phyloP scores from a whole-genome alignment of 2,329 filamentous ascomycete species.

The Fusarium sp. region DNA sequence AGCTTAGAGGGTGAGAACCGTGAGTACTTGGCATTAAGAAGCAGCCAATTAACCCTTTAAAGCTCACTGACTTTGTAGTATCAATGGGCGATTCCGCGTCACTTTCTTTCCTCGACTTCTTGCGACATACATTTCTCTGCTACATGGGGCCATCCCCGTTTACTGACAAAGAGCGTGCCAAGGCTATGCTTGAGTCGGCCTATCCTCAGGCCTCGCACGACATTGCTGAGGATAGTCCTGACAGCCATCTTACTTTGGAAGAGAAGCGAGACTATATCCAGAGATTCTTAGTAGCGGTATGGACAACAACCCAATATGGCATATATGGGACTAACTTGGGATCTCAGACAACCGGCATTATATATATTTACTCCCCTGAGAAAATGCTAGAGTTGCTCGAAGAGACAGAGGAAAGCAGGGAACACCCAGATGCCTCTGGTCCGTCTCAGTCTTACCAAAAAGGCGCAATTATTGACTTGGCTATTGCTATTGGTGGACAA shows the following conservation, averaged over 20 bases:
- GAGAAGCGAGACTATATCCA: conserved; percentile 2
- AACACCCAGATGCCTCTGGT: neutral
- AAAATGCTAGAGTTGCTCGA: neutral
- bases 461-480: neutral
- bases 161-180: neutral
- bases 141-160: neutral
- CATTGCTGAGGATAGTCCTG: neutral
- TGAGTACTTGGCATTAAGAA: neutral
- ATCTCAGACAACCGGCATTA: neutral
- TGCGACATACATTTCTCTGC: neutral
- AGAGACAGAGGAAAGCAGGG: neutral
- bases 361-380: neutral
- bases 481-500: neutral
- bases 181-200: neutral
- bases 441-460: rapidly evolving
- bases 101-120: neutral
- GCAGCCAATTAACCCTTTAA: too few species aligned
- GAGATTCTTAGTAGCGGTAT: neutral
- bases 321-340: rapidly evolving
- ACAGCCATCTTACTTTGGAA: neutral
- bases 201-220: neutral
- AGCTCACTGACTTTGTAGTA: neutral
- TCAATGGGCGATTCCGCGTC: neutral
- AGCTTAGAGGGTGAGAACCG: neutral
- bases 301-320: rapidly evolving